Evolutionary conservation across 768 basidiomycete genomes (phyloP).

Genomic region (Lactarius vividus): DNA sequence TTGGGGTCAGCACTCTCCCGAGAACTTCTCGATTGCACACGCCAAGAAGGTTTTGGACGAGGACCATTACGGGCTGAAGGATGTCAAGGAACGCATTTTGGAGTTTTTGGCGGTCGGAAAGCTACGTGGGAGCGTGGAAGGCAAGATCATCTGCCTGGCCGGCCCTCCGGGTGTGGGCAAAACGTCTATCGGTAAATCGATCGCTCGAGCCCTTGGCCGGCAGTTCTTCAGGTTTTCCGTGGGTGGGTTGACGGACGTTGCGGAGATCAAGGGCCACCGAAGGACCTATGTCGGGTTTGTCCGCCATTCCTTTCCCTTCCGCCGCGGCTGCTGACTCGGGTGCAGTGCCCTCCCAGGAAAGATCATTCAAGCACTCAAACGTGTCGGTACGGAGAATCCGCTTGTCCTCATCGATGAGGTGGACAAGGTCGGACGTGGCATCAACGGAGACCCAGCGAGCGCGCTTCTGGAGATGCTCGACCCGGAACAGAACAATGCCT

Average conservation of each 20-base stretch:
- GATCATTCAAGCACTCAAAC: conserved; percentile 91
- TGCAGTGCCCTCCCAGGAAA: conserved; percentile 85
- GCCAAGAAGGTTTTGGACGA: conserved; percentile 86
- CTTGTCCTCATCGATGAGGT: conserved; percentile 94
- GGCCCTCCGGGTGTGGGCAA: conserved; percentile 99
- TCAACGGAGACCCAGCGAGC: conserved; percentile 90
- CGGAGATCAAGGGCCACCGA: conserved; percentile 98
- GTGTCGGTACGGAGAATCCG: conserved; percentile 92
- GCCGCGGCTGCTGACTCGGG: not conserved
- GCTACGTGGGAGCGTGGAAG: conserved; percentile 89
- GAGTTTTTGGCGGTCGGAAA: conserved; percentile 97
- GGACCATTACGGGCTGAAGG: conserved; percentile 90
- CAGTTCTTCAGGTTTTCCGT: conserved; percentile 98
- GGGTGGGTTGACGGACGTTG: conserved; percentile 94
- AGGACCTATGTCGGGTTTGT: conserved; percentile 92
- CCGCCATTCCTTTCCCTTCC: not conserved
- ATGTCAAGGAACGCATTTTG: conserved; percentile 90
- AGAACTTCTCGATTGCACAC: conserved; percentile 86
- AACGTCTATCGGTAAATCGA: conserved; percentile 93
- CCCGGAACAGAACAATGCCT: conserved; percentile 91
- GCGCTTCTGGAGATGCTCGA: conserved; percentile 92
- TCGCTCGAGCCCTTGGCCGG: conserved; percentile 84
- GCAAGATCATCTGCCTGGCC: conserved; percentile 95
- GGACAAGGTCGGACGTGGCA: conserved; percentile 90
- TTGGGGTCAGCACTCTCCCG: conserved; percentile 92